These are phyloP conservation scores for Rosa rugosa DNA, from an alignment of 306 rosid species.

Conservation along the genomic window DNA sequence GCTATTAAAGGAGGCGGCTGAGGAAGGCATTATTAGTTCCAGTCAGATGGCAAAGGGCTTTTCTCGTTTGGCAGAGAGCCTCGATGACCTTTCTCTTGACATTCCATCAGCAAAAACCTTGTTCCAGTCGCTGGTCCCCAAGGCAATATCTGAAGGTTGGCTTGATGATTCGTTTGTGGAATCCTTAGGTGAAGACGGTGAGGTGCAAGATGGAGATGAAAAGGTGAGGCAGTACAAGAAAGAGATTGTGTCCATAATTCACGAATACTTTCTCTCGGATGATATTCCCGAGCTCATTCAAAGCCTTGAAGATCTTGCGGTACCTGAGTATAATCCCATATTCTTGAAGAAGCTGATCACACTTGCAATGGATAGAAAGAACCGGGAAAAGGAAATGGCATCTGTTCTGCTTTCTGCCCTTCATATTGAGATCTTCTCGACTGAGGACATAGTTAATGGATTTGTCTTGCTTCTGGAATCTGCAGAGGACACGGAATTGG, in stretches of 20 bases:
- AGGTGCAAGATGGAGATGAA: constrained; percentile 53
- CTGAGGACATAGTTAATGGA: constrained; percentile 87
- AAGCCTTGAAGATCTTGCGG: constrained; percentile 85
- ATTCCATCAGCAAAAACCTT: constrained; percentile 76
- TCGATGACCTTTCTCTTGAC: constrained; percentile 97
- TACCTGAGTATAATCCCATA: constrained; percentile 74
- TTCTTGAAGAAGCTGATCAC: constrained; percentile 92
- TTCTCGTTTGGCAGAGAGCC: constrained; percentile 83
- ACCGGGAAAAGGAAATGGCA: constrained; percentile 99
- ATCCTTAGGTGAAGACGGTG: constrained; percentile 59
- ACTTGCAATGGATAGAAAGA: constrained; percentile 94
- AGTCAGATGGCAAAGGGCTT: constrained; percentile 98
- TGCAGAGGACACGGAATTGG: constrained; percentile 92
- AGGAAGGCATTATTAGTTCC: constrained; percentile 90
- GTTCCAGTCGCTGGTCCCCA: constrained; percentile 65
- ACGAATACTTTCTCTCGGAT: constrained; percentile 89
- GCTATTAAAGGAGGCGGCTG: constrained; percentile 90
- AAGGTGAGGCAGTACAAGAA: constrained; percentile 68
- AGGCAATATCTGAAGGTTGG: constrained; percentile 90
- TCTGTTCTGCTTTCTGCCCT: constrained; percentile 94
- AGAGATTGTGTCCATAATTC: constrained; percentile 84
- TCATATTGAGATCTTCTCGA: constrained; percentile 89
- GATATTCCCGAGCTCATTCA: constrained; percentile 93
- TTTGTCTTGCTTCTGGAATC: constrained; percentile 83
- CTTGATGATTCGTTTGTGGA: constrained; percentile 78